Percentiles rank a stretch among this genome's conserved stretches.
Conservation (phyloP, 805 yeast genomes). For the Suhomyces emberorum region DNA sequence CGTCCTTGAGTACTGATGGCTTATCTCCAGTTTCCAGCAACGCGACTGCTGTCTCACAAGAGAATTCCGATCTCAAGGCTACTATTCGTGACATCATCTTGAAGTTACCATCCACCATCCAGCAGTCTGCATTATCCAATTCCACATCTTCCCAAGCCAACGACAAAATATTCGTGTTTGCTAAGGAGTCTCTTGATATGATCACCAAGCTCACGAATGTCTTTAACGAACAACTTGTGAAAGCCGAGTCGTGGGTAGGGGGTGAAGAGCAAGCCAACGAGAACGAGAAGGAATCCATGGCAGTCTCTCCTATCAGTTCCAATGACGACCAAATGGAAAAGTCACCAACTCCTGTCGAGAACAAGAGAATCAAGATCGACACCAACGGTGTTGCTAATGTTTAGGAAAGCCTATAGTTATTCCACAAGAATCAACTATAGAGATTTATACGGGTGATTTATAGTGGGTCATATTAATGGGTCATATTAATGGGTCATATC, state of each 20-base stretch:
- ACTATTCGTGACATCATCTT: slow-evolving; percentile 78
- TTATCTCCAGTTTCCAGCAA: slow-evolving; percentile 9
- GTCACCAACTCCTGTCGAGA: slow-evolving; percentile 3
- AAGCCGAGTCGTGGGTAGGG: slow-evolving; percentile 82
- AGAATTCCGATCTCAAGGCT: slow-evolving; percentile 42
- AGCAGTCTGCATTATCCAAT: slow-evolving; percentile 42
- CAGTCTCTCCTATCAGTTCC: not conserved
- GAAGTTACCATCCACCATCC: slow-evolving; percentile 66
- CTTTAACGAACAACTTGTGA: slow-evolving; percentile 77
- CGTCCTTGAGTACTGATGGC: slow-evolving; percentile 24
- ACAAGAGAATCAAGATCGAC: slow-evolving; percentile 7
- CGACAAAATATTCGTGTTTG: slow-evolving; percentile 73
- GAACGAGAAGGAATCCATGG: not conserved
- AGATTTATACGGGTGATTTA: too few relatives aligned
- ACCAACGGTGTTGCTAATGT: too few relatives aligned
- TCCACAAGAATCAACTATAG: too few relatives aligned
- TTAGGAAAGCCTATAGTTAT: too few relatives aligned
- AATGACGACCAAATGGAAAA: not conserved
- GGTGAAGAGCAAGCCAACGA: slow-evolving; percentile 25
- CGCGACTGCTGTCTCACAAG: slow-evolving; percentile 1
- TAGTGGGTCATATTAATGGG: not conserved
- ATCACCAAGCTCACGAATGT: slow-evolving; percentile 77
- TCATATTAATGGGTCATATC: too few relatives aligned
- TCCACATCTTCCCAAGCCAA: slow-evolving; percentile 28
- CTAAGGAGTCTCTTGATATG: slow-evolving; percentile 88